Conservation (phyloP, 2,329 filamentous ascomycete species). For the Fonsecaea nubica region DNA sequence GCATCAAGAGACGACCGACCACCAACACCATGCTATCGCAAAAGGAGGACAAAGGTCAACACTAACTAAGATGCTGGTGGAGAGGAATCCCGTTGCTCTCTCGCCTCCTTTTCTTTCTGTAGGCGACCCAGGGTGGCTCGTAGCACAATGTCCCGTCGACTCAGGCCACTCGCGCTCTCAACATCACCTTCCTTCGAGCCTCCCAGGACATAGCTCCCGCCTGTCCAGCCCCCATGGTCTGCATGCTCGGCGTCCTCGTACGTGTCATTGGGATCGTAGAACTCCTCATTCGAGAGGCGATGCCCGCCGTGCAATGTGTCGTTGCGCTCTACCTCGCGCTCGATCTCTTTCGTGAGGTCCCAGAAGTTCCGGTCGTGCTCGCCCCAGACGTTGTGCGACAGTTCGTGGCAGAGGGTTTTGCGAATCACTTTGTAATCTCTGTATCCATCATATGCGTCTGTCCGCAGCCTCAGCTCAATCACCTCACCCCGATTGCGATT, state of each 20-base stretch:
- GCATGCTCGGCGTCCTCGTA: constrained; percentile 61
- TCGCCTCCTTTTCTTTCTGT: constrained; percentile 23
- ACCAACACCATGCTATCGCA: constrained; percentile 19
- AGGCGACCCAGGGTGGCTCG: constrained; percentile 61
- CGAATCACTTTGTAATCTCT: constrained; percentile 90
- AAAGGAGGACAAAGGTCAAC: not conserved
- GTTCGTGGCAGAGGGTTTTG: constrained; percentile 90
- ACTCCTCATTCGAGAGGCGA: constrained; percentile 65
- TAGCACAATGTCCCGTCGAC: constrained; percentile 75
- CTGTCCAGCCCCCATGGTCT: constrained; percentile 78
- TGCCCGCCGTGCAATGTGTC: constrained; percentile 79
- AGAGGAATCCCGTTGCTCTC: constrained; percentile 20
- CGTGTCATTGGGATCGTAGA: constrained; percentile 62
- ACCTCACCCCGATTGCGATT: constrained; percentile 88
- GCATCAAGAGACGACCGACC: not conserved
- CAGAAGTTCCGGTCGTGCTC: constrained; percentile 88
- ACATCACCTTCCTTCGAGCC: constrained; percentile 52
- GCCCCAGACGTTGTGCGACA: constrained; percentile 87
- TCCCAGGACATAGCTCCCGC: constrained; percentile 78
- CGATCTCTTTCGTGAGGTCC: constrained; percentile 81
- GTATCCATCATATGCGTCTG: constrained; percentile 92
- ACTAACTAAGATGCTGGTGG: constrained; percentile 15
- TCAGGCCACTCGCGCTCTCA: constrained; percentile 58
- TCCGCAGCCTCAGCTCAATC: constrained; percentile 88
- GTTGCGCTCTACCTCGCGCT: constrained; percentile 78